Evolutionary conservation across 768 basidiomycete species (phyloP), one percentile per base, ranked within the genome.

Genomic region (Calocybe gangraenosa): DNA sequence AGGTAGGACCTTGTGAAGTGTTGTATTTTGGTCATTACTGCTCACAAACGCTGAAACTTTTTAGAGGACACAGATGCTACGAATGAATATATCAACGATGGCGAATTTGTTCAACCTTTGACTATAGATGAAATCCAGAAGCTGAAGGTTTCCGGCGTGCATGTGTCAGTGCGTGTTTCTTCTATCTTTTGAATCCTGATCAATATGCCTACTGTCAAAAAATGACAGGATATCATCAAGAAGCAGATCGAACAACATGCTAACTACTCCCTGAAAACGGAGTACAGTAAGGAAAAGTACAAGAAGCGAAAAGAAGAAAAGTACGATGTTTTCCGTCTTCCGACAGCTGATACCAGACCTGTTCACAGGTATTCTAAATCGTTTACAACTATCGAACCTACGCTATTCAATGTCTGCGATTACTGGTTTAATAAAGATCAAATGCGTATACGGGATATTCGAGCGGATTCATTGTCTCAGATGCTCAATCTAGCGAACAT

Each of bases 231-330:
- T 57, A 97, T 99, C 42, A 95, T 98, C 60, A 84, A 88, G 59
- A 84, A 75, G 62, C 95, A 98, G 64, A 95, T 97, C 37, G 92
- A 91, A 55, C 80, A 84, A 57, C 95, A 98, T 57, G 84, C 88
- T 22, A 88, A 90, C 56, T 99, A 88, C 62, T 82, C 83, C 9
- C 70, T 98, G 39, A 98, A 98, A 66, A 98, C 94, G 1, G 96
- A 95, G 64, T 98, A 94, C 65, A 93, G 90, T 66, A 98, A 99
- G 65, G 94, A 98, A 58, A 99, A 99, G 62, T 99, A 97, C 66
- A 87, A 81, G 63, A 95, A 94, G 63, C 76, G 92, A 31, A 99
- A 99, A 64, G 91, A 94, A 67, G 92, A 90, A 46, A 99, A 98
- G 94, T 95, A 59, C 53, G 83, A 62, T 13, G 13, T 13, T 20